Percentiles rank a stretch among this genome's conserved stretches.
phyloP scores from a whole-genome alignment of 2,329 filamentous ascomycete species.

The Zelopaecilomyces penicillatus region DNA sequence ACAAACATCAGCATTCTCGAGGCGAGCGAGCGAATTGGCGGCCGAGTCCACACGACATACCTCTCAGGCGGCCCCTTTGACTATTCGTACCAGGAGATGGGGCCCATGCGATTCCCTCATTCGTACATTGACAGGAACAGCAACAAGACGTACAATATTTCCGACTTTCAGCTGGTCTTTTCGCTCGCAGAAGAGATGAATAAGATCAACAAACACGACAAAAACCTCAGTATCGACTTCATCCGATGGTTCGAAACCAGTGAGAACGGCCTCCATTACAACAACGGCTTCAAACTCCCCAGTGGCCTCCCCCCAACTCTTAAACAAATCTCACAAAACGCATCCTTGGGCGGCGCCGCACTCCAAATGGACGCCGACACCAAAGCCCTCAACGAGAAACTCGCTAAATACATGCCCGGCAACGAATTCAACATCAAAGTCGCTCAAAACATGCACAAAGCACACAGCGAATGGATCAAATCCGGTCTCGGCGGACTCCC shows the following conservation, averaged over 20 bases:
- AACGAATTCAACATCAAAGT: conserved; percentile 27
- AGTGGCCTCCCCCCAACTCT: no score
- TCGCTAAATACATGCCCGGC: conserved; percentile 26
- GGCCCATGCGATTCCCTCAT: conserved; percentile 56
- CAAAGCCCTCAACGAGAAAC: conserved; percentile 25
- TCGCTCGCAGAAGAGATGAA: conserved; percentile 54
- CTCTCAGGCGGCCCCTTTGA: conserved; percentile 49
- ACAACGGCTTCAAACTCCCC: no score
- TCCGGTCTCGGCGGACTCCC: conserved; percentile 29
- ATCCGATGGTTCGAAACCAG: no score
- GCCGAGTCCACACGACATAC: conserved; percentile 56
- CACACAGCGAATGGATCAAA: conserved; percentile 29
- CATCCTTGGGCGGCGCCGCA: background rate
- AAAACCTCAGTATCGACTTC: no score
- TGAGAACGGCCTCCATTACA: no score
- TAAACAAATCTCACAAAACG: no score
- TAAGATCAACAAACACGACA: conserved; percentile 45
- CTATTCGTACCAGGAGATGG: conserved; percentile 61
- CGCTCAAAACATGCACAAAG: conserved; percentile 35
- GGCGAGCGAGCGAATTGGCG: conserved; percentile 51
- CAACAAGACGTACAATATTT: conserved; percentile 50
- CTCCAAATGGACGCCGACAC: conserved; percentile 23
- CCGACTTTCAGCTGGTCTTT: conserved; percentile 57
- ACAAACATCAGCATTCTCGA: conserved; percentile 55
- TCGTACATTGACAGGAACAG: conserved; percentile 36